These are phyloP conservation scores for Ottelia alismoides DNA, from an alignment of 106 monocot genomes.

Conservation along the genomic window DNA sequence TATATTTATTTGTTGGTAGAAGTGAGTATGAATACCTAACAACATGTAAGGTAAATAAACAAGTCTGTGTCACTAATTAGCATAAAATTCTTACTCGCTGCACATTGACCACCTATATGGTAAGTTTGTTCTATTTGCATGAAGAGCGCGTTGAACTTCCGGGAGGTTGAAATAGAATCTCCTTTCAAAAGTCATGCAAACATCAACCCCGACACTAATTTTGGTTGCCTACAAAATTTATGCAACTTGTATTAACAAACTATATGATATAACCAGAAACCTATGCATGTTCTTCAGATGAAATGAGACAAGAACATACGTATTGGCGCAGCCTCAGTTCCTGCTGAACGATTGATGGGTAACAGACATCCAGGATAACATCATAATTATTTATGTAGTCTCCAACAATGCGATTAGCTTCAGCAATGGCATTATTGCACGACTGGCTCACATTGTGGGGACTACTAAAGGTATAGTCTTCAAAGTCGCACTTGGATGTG, in stretches of 20 bases:
- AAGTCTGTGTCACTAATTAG: too few relatives aligned
- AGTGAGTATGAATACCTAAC: too few relatives aligned
- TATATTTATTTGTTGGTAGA: too few relatives aligned
- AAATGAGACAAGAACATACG: slow-evolving; percentile 22
- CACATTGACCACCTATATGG: slow-evolving; percentile 89
- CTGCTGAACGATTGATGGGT: slow-evolving; percentile 79
- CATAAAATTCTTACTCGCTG: slow-evolving; percentile 63
- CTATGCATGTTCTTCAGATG: neutral
- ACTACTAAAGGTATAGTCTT: slow-evolving; percentile 45
- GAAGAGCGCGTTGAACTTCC: slow-evolving; percentile 80
- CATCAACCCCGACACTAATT: slow-evolving; percentile 81
- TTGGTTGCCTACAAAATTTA: slow-evolving; percentile 43
- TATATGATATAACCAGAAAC: neutral
- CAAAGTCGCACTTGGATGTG: slow-evolving; percentile 67
- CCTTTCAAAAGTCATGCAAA: slow-evolving; percentile 86
- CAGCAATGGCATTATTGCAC: slow-evolving; percentile 61
- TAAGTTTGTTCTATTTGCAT: slow-evolving; percentile 84
- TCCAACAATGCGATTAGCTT: slow-evolving; percentile 56
- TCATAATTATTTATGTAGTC: slow-evolving; percentile 83
- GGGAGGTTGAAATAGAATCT: slow-evolving; percentile 85
- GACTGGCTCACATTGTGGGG: slow-evolving; percentile 58
- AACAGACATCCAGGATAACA: slow-evolving; percentile 92
- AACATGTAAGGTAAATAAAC: too few relatives aligned
- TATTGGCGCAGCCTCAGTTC: slow-evolving; percentile 72
- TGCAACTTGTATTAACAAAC: neutral